A percentile compares a stretch with the other conserved stretches of the same genome.
Conservation (phyloP, 2,329 filamentous ascomycete species). For the Ascochyta viciae-villosae region DNA sequence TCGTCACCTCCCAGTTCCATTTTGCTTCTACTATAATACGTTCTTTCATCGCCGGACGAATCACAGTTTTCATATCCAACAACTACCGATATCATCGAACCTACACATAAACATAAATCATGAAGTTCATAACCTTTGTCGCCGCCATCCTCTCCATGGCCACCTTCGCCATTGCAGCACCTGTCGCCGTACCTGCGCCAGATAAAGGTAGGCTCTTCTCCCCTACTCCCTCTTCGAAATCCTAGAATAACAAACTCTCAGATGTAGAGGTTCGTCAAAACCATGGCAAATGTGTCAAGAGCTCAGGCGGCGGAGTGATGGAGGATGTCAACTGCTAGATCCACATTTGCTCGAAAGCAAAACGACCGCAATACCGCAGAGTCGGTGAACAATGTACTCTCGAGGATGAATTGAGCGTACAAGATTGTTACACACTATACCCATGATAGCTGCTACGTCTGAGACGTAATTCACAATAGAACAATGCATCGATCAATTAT, state of each 20-base stretch:
- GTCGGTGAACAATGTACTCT: not conserved
- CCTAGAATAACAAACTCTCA: conserved; percentile 20
- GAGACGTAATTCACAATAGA: not conserved
- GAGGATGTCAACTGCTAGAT: conserved; percentile 38
- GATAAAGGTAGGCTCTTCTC: conserved; percentile 29
- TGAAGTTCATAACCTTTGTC: conserved; percentile 46
- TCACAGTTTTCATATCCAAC: conserved; percentile 13
- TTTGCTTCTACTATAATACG: conserved; percentile 20
- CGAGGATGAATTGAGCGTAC: not conserved
- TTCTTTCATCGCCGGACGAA: conserved; percentile 47
- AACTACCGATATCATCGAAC: conserved; percentile 1
- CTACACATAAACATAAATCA: conserved; percentile 26
- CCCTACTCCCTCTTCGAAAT: not conserved
- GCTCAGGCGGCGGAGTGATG: conserved; percentile 22
- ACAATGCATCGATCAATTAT: not conserved
- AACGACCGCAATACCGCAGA: not conserved
- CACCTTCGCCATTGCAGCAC: conserved; percentile 42
- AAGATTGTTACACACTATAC: conserved; percentile 1
- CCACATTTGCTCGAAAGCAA: not conserved
- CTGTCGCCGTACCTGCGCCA: conserved; percentile 38
- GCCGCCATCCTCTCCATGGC: conserved; percentile 46
- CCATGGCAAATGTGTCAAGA: conserved; percentile 47
- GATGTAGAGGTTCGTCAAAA: conserved; percentile 41
- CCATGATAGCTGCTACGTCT: conserved; percentile 6
- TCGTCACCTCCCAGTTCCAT: conserved; percentile 19